Conservation (phyloP, 2,329 filamentous ascomycete species). For the Fusarium vanettenii region DNA sequence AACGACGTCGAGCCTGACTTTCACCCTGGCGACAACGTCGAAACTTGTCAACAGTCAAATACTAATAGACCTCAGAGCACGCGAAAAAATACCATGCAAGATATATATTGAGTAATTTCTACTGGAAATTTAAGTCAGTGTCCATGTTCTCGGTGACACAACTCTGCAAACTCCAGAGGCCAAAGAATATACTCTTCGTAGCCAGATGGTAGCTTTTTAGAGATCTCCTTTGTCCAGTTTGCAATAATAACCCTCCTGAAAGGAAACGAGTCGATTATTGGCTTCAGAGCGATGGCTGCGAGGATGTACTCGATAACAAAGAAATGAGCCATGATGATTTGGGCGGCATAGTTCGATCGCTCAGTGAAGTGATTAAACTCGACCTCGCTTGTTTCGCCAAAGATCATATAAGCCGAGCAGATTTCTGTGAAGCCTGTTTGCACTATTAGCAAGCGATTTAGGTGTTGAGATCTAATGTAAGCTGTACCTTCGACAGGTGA, state of each 20-base stretch:
- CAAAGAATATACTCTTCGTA: constrained; percentile 14
- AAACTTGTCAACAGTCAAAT: background rate
- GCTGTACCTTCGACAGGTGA: constrained; percentile 12
- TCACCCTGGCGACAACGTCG: background rate
- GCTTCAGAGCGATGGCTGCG: background rate
- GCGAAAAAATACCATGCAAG: background rate
- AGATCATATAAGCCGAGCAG: background rate
- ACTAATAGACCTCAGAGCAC: background rate
- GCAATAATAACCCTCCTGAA: constrained; percentile 13
- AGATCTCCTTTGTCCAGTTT: constrained; percentile 14
- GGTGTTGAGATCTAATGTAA: fast-evolving
- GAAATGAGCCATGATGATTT: constrained; percentile 29
- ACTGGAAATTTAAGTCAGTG: background rate
- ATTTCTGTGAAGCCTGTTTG: background rate
- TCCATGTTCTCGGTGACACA: background rate
- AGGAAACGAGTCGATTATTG: constrained; percentile 16
- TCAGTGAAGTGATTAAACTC: constrained; percentile 25
- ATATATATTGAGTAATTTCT: fast-evolving
- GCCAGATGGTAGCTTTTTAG: background rate
- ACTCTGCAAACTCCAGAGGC: constrained; percentile 12
- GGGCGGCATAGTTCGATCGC: constrained; percentile 6
- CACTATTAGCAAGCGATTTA: background rate
- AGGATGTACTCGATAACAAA: constrained; percentile 26
- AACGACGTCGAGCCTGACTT: background rate
- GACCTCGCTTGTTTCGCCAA: constrained; percentile 4